Evolutionary conservation across 352 stramenopile species (phyloP).

Genomic region (Phytophthora crassamura): DNA sequence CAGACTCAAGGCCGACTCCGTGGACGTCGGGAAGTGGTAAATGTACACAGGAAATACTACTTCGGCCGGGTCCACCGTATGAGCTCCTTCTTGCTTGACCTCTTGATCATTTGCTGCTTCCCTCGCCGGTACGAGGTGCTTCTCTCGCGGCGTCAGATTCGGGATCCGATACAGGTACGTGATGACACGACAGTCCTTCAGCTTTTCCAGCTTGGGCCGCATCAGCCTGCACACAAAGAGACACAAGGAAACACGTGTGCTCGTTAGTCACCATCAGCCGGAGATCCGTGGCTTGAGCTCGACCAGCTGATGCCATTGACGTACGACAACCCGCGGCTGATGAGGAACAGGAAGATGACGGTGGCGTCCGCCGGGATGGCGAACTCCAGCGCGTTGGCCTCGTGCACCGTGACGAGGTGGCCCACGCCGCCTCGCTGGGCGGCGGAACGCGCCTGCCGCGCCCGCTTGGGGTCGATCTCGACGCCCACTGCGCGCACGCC

Average conservation of each 20-base stretch:
- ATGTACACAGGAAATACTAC: conserved; percentile 78
- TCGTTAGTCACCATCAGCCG: conserved; percentile 18
- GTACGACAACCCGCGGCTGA: conserved; percentile 71
- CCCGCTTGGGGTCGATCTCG: conserved; percentile 67
- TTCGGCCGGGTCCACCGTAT: conserved; percentile 27
- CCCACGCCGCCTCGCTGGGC: conserved; percentile 38
- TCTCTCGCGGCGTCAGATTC: conserved; percentile 36
- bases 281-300: not conserved
- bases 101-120: conserved; percentile 26
- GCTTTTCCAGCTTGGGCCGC: conserved; percentile 52
- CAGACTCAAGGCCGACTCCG: conserved; percentile 1
- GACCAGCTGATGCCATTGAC: conserved; percentile 4
- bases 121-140: conserved; percentile 58
- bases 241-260: not conserved
- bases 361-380: conserved; percentile 63
- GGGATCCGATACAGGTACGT: conserved; percentile 85
- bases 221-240: conserved; percentile 47
- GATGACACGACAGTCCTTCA: conserved; percentile 58
- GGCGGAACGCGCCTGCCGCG: conserved; percentile 33
- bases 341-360: conserved; percentile 85
- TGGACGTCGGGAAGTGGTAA: conserved; percentile 61
- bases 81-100: conserved; percentile 1
- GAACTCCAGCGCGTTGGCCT: conserved; percentile 79
- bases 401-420: conserved; percentile 66
- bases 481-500: conserved; percentile 69